Conservation (phyloP, 441 rosid genomes). For the Gossypium gossypioides region DNA sequence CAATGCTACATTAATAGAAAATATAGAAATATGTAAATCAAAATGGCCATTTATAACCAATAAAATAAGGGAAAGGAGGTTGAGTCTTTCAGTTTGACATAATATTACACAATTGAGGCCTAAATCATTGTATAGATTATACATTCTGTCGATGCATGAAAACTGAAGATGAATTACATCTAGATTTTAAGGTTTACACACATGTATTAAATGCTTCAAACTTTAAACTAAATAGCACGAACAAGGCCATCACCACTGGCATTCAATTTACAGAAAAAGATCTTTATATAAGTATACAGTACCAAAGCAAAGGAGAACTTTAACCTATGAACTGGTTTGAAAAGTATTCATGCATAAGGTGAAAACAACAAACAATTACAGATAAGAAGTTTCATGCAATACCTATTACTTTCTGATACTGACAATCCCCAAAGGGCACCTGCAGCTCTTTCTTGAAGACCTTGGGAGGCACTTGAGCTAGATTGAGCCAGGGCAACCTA, state of each 20-base stretch:
- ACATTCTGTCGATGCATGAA: not conserved
- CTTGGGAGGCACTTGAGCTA: constrained; percentile 72
- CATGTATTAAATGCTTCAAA: not conserved
- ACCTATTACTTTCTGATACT: constrained; percentile 90
- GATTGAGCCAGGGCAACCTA: constrained; percentile 85
- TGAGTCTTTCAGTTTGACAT: not conserved
- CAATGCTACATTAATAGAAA: constrained; percentile 42
- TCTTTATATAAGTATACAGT: not conserved
- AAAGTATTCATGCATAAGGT: not conserved
- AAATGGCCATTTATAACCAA: not conserved
- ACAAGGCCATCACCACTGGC: not conserved
- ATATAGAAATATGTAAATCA: not conserved
- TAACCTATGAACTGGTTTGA: not conserved
- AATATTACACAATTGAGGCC: not conserved
- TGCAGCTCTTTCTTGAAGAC: constrained; percentile 97
- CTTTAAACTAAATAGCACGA: not conserved
- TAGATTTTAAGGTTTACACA: not conserved
- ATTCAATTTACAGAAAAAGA: not conserved
- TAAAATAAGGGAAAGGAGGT: not conserved
- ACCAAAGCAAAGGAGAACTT: not conserved
- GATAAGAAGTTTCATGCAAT: not conserved
- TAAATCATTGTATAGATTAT: not conserved
- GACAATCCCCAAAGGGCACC: constrained; percentile 98
- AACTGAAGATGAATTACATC: not conserved
- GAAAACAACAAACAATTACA: not conserved